A percentile compares a stretch with the other conserved stretches of the same genome.
phyloP scores from a whole-genome alignment of 228 moss, liverwort and hornwort genomes.

The Sphagnum magellanicum region DNA sequence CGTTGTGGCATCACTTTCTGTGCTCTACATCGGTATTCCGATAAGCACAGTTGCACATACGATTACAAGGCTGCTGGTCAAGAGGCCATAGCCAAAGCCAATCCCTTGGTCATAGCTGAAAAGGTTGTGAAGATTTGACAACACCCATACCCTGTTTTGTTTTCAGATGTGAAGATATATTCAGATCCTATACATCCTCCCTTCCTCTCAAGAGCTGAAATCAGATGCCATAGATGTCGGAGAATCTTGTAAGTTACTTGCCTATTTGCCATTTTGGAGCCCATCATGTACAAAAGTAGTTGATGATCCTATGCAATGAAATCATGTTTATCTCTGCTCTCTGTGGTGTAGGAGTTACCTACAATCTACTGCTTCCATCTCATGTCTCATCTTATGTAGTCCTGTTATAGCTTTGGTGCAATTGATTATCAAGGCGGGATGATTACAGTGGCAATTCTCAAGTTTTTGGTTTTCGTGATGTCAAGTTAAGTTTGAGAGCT shows the following conservation, averaged over 20 bases:
- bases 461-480: too few relatives aligned
- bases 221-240: constrained; percentile 1
- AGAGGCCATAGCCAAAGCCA: constrained; percentile 70
- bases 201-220: constrained; percentile 1
- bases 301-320: constrained; percentile 5
- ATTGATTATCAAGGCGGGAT: too few relatives aligned
- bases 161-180: not conserved
- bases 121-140: constrained; percentile 61
- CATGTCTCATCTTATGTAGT: too few relatives aligned
- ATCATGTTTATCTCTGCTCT: not conserved
- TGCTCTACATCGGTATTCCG: constrained; percentile 60
- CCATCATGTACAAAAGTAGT: constrained; percentile 1
- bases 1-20: constrained; percentile 66
- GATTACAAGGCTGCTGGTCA: constrained; percentile 74
- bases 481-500: too few relatives aligned
- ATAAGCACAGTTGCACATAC: constrained; percentile 67
- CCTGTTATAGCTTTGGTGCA: too few relatives aligned
- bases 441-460: too few relatives aligned
- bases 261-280: not conserved
- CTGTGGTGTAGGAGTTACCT: too few relatives aligned
- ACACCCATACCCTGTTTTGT: not conserved
- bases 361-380: too few relatives aligned
- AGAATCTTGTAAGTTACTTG: not conserved
- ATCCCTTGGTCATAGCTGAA: constrained; percentile 65
- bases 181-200: not conserved